Conservation (phyloP, 208 protist genomes). For the Trypanosoma rangeli region DNA sequence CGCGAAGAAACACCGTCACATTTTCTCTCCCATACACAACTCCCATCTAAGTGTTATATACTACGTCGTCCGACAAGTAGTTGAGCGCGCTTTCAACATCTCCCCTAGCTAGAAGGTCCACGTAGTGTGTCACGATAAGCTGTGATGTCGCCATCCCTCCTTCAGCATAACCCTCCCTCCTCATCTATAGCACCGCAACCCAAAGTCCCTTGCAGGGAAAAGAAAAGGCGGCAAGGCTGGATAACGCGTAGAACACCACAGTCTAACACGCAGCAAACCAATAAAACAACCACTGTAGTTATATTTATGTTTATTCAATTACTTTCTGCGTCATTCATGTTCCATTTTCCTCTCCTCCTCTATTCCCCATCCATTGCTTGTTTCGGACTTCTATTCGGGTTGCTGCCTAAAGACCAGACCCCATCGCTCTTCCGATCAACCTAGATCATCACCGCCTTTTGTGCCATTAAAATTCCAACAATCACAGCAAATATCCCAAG, state of each 20-base stretch:
- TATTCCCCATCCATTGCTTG: too few relatives aligned
- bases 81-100: constrained; percentile 53
- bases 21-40: constrained; percentile 76
- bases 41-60: constrained; percentile 82
- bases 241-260: constrained; percentile 13
- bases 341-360: background rate
- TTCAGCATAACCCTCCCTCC: background rate
- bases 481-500: constrained; percentile 98
- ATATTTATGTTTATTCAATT: constrained; percentile 6
- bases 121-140: constrained; percentile 61
- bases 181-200: background rate
- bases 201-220: background rate
- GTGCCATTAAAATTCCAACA: constrained; percentile 95
- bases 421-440: too few relatives aligned
- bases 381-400: too few relatives aligned
- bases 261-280: background rate
- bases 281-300: background rate
- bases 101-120: constrained; percentile 52
- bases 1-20: constrained; percentile 70
- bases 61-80: constrained; percentile 69
- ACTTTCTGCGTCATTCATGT: background rate
- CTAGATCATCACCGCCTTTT: constrained; percentile 83
- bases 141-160: constrained; percentile 49
- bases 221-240: constrained; percentile 12
- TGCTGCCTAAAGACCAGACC: background rate